These are phyloP conservation scores for Pichia sp. DNA, from an alignment of 1,139 yeast genomes.

Conservation along the genomic window DNA sequence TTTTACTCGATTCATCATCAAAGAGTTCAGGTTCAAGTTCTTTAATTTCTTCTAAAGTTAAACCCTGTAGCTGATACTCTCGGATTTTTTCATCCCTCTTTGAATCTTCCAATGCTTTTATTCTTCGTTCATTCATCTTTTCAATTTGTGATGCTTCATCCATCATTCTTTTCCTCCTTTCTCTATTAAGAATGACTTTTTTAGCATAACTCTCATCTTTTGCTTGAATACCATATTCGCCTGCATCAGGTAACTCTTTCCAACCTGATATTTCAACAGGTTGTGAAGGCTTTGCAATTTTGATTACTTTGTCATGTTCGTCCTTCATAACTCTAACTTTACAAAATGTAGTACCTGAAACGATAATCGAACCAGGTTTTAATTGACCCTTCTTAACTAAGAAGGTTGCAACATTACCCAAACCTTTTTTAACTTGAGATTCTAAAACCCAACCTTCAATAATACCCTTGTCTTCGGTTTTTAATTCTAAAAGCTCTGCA, in stretches of 20 bases:
- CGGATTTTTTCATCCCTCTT: slow-evolving; percentile 46
- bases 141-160: slow-evolving; percentile 64
- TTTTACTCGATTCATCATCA: slow-evolving; percentile 26
- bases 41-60: slow-evolving; percentile 38
- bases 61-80: slow-evolving; percentile 52
- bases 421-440: slow-evolving; percentile 72
- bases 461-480: slow-evolving; percentile 47
- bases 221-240: slow-evolving; percentile 78
- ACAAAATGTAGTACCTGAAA: slow-evolving; percentile 84
- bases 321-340: slow-evolving; percentile 78
- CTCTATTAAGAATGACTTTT: slow-evolving; percentile 61
- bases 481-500: slow-evolving; percentile 75
- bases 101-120: slow-evolving; percentile 41
- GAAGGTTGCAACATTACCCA: slow-evolving; percentile 84
- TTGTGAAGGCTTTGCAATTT: slow-evolving; percentile 75
- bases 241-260: slow-evolving; percentile 90
- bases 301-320: slow-evolving; percentile 60
- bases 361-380: slow-evolving; percentile 61
- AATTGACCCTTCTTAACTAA: slow-evolving; percentile 75
- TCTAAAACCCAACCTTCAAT: slow-evolving; percentile 91
- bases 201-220: slow-evolving; percentile 69
- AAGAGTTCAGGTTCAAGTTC: slow-evolving; percentile 29
- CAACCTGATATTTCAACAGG: slow-evolving; percentile 94
- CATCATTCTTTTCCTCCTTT: slow-evolving; percentile 48
- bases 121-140: slow-evolving; percentile 55